Evolutionary conservation across 768 basidiomycete genomes (phyloP).

Genomic region (Pholiota microspora): DNA sequence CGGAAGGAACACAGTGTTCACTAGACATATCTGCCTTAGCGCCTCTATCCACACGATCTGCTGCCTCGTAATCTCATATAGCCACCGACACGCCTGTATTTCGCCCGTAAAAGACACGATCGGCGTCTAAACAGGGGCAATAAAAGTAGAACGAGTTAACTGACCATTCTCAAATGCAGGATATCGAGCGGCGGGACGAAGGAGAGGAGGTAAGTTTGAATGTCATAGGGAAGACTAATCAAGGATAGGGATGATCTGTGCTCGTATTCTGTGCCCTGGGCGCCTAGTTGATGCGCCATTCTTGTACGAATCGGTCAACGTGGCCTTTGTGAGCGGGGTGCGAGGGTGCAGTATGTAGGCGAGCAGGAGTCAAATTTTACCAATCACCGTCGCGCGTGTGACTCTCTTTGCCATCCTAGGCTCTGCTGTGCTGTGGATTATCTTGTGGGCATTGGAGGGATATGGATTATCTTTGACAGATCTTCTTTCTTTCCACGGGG

Average conservation of each 20-base stretch:
- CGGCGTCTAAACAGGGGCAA: background rate
- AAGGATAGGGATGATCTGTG: background rate
- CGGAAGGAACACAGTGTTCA: slow-evolving; percentile 16
- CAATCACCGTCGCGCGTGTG: background rate
- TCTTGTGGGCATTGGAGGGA: no score
- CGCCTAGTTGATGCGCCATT: background rate
- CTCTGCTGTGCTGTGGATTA: no score
- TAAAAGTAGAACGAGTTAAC: no score
- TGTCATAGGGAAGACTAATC: background rate
- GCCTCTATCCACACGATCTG: slow-evolving; percentile 28
- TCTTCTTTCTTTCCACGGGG: background rate
- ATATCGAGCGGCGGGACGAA: slow-evolving; percentile 5
- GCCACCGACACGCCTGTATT: slow-evolving; percentile 22
- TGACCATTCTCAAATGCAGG: slow-evolving; percentile 2
- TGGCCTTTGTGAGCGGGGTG: background rate
- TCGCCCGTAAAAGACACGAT: background rate
- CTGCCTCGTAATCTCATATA: slow-evolving; percentile 18
- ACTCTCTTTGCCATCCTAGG: slow-evolving; percentile 3
- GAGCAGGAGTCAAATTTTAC: background rate
- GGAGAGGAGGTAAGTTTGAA: background rate
- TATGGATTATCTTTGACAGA: background rate
- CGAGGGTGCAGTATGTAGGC: background rate
- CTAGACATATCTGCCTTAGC: slow-evolving; percentile 19
- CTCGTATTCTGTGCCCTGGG: background rate
- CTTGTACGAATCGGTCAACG: background rate